Conservation (phyloP, 2,329 filamentous ascomycete species). For the Aspergillus tanneri region DNA sequence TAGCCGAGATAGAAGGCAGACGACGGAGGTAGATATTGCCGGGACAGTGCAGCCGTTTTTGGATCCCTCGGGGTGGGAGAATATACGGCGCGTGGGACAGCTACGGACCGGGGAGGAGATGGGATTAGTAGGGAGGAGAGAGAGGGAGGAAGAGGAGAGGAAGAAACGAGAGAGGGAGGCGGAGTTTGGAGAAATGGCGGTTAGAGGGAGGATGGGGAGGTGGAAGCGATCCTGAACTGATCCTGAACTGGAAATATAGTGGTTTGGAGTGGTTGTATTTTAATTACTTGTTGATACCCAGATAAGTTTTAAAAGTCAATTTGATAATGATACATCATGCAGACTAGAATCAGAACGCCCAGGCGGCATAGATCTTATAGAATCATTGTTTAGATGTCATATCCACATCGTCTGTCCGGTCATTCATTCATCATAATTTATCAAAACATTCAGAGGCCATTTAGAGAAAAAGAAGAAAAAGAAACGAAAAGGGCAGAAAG, state of each 20-base stretch:
- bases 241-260: too few species aligned
- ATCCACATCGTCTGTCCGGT: neutral
- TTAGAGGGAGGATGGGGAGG: conserved; percentile 27
- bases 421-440: conserved; percentile 10
- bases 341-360: neutral
- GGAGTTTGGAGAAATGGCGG: conserved; percentile 37
- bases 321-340: conserved; percentile 2
- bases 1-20: too few species aligned
- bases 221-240: neutral
- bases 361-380: neutral
- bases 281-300: too few species aligned
- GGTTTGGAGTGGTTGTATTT: too few species aligned
- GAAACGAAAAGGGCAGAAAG: conserved; percentile 12
- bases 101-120: neutral
- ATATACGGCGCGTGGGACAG: conserved; percentile 18
- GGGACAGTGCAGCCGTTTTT: conserved; percentile 38
- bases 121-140: neutral
- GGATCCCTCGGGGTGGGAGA: conserved; percentile 36
- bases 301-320: too few species aligned
- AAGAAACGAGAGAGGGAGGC: conserved; percentile 24
- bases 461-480: conserved; percentile 9
- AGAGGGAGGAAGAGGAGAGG: conserved; percentile 21
- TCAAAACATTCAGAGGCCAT: conserved; percentile 6
- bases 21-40: neutral
- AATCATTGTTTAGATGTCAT: conserved; percentile 2